Evolutionary conservation across 2,329 filamentous ascomycete species (phyloP).

Genomic region (Drechslerella coelobrocha): DNA sequence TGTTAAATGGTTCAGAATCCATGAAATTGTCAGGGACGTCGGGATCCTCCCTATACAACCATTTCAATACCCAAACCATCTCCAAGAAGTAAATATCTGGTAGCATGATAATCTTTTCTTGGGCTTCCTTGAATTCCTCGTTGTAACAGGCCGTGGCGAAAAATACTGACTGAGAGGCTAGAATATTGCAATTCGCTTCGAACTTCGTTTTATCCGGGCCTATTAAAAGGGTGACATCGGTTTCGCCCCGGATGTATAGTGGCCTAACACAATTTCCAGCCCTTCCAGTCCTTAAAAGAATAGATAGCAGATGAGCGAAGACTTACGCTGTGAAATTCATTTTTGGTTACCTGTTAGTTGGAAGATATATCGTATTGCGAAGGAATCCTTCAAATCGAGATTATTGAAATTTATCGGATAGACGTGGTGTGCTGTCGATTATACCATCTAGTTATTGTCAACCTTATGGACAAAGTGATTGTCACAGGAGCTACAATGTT

Average conservation of each 20-base stretch:
- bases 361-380: too few species aligned
- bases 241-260: constrained; percentile 6
- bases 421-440: too few species aligned
- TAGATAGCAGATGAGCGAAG: too few species aligned
- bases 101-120: constrained; percentile 18
- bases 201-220: constrained; percentile 10
- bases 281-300: too few species aligned
- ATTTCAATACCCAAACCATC: background rate
- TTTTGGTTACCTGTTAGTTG: too few species aligned
- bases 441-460: too few species aligned
- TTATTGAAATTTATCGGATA: too few species aligned
- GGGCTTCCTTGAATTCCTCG: constrained; percentile 11
- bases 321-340: too few species aligned
- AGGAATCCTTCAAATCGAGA: too few species aligned
- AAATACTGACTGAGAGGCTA: constrained; percentile 13
- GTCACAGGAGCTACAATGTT: too few species aligned
- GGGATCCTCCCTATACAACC: constrained; percentile 11
- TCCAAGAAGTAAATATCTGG: background rate
- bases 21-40: constrained; percentile 5
- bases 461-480: too few species aligned
- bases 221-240: constrained; percentile 4
- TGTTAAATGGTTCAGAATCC: background rate
- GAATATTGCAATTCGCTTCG: constrained; percentile 13
- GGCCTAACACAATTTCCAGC: too few species aligned
- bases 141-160: constrained; percentile 10